phyloP scores from a whole-genome alignment of 768 basidiomycete genomes.

The Trichaptum fuscoviolaceum region DNA sequence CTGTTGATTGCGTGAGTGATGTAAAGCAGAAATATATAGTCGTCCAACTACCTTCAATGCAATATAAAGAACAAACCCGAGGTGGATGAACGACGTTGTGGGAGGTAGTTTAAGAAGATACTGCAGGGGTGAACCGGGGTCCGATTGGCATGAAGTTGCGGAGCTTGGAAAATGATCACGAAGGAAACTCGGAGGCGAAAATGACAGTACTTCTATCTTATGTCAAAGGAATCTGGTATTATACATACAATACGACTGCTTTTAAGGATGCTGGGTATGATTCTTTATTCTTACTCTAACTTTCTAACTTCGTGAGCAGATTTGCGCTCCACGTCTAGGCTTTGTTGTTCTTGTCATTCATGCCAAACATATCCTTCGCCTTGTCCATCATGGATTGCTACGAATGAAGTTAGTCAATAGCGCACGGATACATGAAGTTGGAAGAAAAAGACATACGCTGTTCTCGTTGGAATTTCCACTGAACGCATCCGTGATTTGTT shows the following conservation, averaged over 20 bases:
- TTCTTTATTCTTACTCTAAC: background rate
- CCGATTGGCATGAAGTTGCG: too few relatives aligned
- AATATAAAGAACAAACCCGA: too few relatives aligned
- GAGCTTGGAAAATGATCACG: too few relatives aligned
- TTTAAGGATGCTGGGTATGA: background rate
- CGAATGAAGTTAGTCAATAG: background rate
- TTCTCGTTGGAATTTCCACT: conserved; percentile 45
- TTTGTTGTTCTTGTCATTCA: conserved; percentile 26
- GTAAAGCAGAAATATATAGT: too few relatives aligned
- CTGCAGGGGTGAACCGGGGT: too few relatives aligned
- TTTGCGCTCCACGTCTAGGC: background rate
- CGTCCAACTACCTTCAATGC: too few relatives aligned
- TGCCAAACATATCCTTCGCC: conserved; percentile 48
- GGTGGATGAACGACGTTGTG: too few relatives aligned
- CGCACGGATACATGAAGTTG: background rate
- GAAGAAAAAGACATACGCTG: conserved; percentile 22
- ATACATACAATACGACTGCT: background rate
- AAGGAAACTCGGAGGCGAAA: too few relatives aligned
- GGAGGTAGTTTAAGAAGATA: too few relatives aligned
- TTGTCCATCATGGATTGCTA: conserved; percentile 42
- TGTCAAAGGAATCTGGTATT: background rate
- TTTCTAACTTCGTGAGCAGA: background rate
- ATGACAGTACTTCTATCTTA: too few relatives aligned
- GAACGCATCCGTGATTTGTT: conserved; percentile 43
- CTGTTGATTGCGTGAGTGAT: too few relatives aligned